Evolutionary conservation across 1,284 basidiomycete species (phyloP), one percentile per base, ranked within the genome.

Genomic region (Ganoderma leucocontextum): DNA sequence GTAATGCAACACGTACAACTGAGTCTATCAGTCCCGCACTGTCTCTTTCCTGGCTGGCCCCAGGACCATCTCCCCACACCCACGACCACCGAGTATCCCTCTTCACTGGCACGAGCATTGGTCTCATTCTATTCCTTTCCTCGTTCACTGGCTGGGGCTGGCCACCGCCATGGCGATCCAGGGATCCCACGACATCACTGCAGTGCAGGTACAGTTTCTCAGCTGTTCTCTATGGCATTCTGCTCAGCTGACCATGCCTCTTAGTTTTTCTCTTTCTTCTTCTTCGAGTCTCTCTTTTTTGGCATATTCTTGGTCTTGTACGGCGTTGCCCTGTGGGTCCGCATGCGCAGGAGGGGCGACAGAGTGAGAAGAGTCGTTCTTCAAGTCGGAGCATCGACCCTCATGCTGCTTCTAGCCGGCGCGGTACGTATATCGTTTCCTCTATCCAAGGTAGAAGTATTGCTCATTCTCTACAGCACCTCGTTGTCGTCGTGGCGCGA

Each of bases 241-340:
- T 52, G 8, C 19, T n/a, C 38, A 0, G 8, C 53, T 67, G n/a
- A 65, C 36, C 15, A 17, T 19, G 8, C 22, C 29, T 35, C 38
- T 22, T 17, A 67, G 65, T 62, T 72, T 38, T 52, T 70, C 2
- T 63, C 69, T 15, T 59, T 72, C 49, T 66, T 72, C 49, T 66
- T 68, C 58, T 35, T 72, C 10, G 69, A 70, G 47, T 65, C 69
- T 8, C 60, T 72, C 58, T 65, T 63, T 44, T 70, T 70, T 39
- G 71, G 71, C 17, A 62, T 63, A 2, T 65, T 72, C 42, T 38
- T 55, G 38, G 61, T 72, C 12, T 49, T 65, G 13, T 70, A 72
- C 36, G 67, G 66, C 4, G 53, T 70, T n/a, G 49, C 67, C 7
- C n/a, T 64, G 22, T 70, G 71, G 69, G 59, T 68, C 12, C 42